A percentile compares a stretch with the other conserved stretches of the same genome.
phyloP scores from a whole-genome alignment of 148 eudicot genomes.

The Amaranthus cruentus region DNA sequence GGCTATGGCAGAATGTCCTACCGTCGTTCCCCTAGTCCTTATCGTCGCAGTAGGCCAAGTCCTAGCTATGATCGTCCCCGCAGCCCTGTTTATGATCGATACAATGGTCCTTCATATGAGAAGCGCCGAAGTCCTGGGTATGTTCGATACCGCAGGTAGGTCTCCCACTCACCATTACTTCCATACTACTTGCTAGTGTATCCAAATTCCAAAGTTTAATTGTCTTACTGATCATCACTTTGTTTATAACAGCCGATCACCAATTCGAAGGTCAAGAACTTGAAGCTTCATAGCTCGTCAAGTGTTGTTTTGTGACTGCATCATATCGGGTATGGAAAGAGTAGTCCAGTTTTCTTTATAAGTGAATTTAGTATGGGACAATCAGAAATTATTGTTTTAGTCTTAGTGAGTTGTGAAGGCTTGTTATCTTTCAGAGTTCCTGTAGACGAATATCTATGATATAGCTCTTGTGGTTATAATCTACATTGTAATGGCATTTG shows the following conservation, averaged over 20 bases:
- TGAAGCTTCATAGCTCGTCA: slow-evolving; percentile 14
- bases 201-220: not conserved
- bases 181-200: too few species aligned
- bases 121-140: slow-evolving; percentile 55
- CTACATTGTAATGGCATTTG: too few species aligned
- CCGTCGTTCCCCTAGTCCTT: slow-evolving; percentile 67
- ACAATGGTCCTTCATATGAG: slow-evolving; percentile 57
- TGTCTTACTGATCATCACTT: not conserved
- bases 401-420: not conserved
- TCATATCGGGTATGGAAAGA: slow-evolving; percentile 7
- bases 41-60: slow-evolving; percentile 57
- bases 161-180: not conserved
- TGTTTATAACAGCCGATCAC: slow-evolving; percentile 54
- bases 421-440: not conserved
- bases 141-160: slow-evolving; percentile 63
- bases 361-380: not conserved
- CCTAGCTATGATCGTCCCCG: slow-evolving; percentile 72
- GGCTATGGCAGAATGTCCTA: slow-evolving; percentile 62
- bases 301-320: not conserved
- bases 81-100: slow-evolving; percentile 63
- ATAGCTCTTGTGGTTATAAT: not conserved
- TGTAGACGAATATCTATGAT: slow-evolving; percentile 3
- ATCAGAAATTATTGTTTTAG: not conserved
- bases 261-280: slow-evolving; percentile 58
- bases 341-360: slow-evolving; percentile 10